These are phyloP conservation scores for Aspergillus caelatus DNA, from an alignment of 2,329 filamentous ascomycete species.

Conservation along the genomic window DNA sequence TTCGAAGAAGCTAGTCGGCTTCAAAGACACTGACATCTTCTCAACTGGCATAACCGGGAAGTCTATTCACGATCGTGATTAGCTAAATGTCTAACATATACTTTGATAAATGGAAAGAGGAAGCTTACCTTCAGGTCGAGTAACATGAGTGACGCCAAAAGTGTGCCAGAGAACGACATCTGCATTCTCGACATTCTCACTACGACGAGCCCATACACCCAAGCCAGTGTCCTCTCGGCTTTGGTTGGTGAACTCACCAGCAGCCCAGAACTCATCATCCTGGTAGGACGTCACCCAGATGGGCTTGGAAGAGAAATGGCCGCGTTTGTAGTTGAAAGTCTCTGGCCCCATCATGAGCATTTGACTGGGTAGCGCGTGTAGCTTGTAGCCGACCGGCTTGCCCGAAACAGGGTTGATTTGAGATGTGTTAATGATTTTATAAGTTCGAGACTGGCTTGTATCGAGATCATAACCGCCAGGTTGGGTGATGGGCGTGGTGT, in stretches of 20 bases:
- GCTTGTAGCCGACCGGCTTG: slow-evolving; percentile 53
- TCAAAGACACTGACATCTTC: background rate
- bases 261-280: slow-evolving; percentile 51
- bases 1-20: background rate
- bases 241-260: slow-evolving; percentile 52
- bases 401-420: slow-evolving; percentile 37
- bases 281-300: background rate
- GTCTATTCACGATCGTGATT: background rate
- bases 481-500: background rate
- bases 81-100: background rate
- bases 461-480: background rate
- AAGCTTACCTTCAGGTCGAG: background rate
- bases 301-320: background rate
- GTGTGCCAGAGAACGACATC: slow-evolving; percentile 3
- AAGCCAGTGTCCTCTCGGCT: slow-evolving; percentile 42
- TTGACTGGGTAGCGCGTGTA: slow-evolving; percentile 46
- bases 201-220: background rate
- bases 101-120: too few species aligned
- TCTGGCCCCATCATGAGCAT: slow-evolving; percentile 51
- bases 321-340: slow-evolving; percentile 36
- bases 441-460: background rate
- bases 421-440: background rate
- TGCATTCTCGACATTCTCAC: slow-evolving; percentile 23
- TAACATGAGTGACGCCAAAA: background rate
- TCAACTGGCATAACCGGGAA: slow-evolving; percentile 5